Conservation (phyloP, 352 stramenopile genomes). For the Albugo candida region DNA sequence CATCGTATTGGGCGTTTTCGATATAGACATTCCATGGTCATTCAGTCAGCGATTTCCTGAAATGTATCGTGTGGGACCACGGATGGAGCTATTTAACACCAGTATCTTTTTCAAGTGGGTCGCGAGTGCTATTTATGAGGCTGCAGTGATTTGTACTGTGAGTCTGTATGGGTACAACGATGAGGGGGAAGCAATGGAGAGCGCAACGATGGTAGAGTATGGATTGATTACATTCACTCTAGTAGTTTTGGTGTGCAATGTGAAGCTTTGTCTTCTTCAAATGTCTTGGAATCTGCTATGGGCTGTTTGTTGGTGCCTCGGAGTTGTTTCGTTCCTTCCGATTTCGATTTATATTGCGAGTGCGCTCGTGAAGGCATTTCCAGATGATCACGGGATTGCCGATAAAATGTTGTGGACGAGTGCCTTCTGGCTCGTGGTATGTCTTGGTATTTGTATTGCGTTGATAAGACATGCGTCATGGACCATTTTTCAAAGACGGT, state of each 20-base stretch:
- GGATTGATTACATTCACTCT: conserved; percentile 84
- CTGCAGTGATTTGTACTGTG: conserved; percentile 46
- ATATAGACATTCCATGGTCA: conserved; percentile 62
- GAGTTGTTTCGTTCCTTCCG: conserved; percentile 44
- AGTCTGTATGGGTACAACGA: conserved; percentile 54
- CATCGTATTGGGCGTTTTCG: conserved; percentile 46
- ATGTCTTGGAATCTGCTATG: conserved; percentile 52
- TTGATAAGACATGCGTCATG: conserved; percentile 51
- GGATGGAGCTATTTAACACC: conserved; percentile 67
- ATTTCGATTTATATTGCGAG: conserved; percentile 38
- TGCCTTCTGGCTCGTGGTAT: conserved; percentile 54
- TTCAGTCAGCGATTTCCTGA: conserved; percentile 42
- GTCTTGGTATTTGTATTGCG: conserved; percentile 25
- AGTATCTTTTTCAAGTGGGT: conserved; percentile 77
- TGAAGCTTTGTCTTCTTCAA: conserved; percentile 77
- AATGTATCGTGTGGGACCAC: conserved; percentile 53
- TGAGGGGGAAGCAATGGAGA: conserved; percentile 52
- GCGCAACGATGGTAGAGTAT: conserved; percentile 81
- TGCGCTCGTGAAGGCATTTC: conserved; percentile 37
- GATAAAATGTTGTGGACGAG: conserved; percentile 43
- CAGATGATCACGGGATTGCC: conserved; percentile 49
- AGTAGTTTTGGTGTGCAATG: conserved; percentile 85
- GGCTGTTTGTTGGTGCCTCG: conserved; percentile 28
- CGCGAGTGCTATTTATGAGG: conserved; percentile 48
- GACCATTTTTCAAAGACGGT: conserved; percentile 47